Evolutionary conservation across 2,329 filamentous ascomycete genomes (phyloP).

Genomic region (Scleromitrula shiraiana): DNA sequence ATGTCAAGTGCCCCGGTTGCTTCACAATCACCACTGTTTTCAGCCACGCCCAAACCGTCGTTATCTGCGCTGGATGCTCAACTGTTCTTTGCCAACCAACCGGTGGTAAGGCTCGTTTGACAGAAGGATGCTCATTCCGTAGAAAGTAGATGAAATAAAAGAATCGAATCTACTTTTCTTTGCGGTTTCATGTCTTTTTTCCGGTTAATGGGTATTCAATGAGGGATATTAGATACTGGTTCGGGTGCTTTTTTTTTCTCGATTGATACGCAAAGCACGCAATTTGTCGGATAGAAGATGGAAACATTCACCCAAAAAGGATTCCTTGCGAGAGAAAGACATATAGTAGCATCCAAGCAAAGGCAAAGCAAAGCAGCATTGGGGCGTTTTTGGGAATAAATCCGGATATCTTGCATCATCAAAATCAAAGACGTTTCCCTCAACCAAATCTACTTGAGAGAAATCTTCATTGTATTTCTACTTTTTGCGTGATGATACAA

Average conservation of each 20-base stretch:
- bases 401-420: slow-evolving; percentile 81
- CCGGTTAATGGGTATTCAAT: slow-evolving; percentile 23
- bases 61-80: slow-evolving; percentile 99
- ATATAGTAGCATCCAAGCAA: slow-evolving; percentile 7
- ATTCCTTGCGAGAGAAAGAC: slow-evolving; percentile 39
- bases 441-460: too few relatives aligned
- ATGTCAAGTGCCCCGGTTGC: slow-evolving; percentile 99
- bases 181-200: slow-evolving; percentile 20
- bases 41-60: slow-evolving; percentile 99
- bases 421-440: slow-evolving; percentile 27
- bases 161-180: slow-evolving; percentile 35
- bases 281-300: slow-evolving; percentile 66
- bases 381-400: slow-evolving; percentile 59
- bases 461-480: too few relatives aligned
- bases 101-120: slow-evolving; percentile 97
- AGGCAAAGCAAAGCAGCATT: slow-evolving; percentile 40
- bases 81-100: slow-evolving; percentile 99
- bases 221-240: slow-evolving; percentile 23
- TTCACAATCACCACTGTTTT: slow-evolving; percentile 99
- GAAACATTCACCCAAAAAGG: slow-evolving; percentile 45
- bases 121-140: slow-evolving; percentile 99
- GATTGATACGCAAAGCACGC: too few relatives aligned
- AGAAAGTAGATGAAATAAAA: slow-evolving; percentile 79
- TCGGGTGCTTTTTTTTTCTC: slow-evolving; percentile 18
- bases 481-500: neutral